Base-by-base conservation (phyloP, 805 yeast species). In the Saccharomycopsis vini region DNA sequence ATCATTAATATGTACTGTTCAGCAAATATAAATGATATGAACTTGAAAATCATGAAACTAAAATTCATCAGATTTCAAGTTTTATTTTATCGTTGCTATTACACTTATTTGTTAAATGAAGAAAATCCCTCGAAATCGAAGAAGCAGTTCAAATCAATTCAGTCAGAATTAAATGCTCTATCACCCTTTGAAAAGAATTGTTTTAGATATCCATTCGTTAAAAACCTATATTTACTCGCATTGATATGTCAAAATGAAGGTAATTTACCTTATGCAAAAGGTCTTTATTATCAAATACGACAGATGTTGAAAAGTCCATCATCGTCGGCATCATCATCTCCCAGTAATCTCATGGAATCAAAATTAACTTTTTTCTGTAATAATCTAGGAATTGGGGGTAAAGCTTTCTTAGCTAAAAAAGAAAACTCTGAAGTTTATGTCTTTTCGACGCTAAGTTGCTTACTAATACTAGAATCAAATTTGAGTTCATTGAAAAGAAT, bases 11-110 rank as follows among this genome's bases (percentile, higher is more conserved):
- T 4, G 13, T 18, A 7, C 18, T 18, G 4, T 21, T 23, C n/a
- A 23, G 21, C 20, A 2, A 23, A 31, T 30, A 29, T 43, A n/a
- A 32, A 37, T 16, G 28, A 18, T 5, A 6, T 37, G 24, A 26
- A 40, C 20, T 33, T 36, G 36, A 45, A 43, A 21, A 20, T 43
- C 19, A 39, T 43, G 30, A 35, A 31, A 26, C 28, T 46, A 7
- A 39, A 40, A n/a, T 46, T 41, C 23, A 28, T 49, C 6, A 42
- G 37, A 28, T 39, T 45, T n/a, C 52, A 43, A 37, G 40, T 45
- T 13, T 20, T 39, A 21, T 46, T 38, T 32, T 48, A 48, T 26
- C 43, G 32, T 16, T 30, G 38, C 3, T 45, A 31, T 21, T 47
- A 40, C 26, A 23, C 33, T 6, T 19, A 31, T 10, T 30, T 47